These are phyloP conservation scores for Vishniacozyma victoriae DNA, from an alignment of 768 basidiomycete species.

Conservation along the genomic window DNA sequence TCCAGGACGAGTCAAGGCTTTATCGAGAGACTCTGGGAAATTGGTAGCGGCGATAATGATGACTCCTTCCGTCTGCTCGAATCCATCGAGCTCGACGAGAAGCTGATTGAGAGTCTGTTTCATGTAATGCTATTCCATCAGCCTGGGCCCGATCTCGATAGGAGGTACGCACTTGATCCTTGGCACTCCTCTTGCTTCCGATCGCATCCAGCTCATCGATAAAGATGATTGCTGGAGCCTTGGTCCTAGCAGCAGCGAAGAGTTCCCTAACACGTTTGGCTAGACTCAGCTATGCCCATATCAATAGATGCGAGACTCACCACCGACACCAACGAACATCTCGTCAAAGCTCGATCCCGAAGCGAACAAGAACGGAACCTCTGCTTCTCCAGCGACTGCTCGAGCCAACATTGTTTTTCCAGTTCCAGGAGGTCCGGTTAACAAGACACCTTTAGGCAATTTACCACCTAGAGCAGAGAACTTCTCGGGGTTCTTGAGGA, in stretches of 20 bases:
- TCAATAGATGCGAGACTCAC: slow-evolving; percentile 12
- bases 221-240: slow-evolving; percentile 94
- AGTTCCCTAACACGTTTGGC: slow-evolving; percentile 93
- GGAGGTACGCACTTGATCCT: slow-evolving; percentile 35
- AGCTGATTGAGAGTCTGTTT: slow-evolving; percentile 78
- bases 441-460: slow-evolving; percentile 84
- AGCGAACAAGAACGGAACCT: slow-evolving; percentile 94
- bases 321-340: slow-evolving; percentile 60
- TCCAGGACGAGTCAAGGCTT: slow-evolving; percentile 90
- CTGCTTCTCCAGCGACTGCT: slow-evolving; percentile 95
- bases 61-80: slow-evolving; percentile 80
- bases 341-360: slow-evolving; percentile 97
- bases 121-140: slow-evolving; percentile 55
- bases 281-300: neutral
- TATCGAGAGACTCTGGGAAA: slow-evolving; percentile 90
- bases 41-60: slow-evolving; percentile 92
- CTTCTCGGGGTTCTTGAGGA: slow-evolving; percentile 83
- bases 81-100: slow-evolving; percentile 95
- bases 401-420: slow-evolving; percentile 98
- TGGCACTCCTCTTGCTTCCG: slow-evolving; percentile 62
- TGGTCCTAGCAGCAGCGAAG: slow-evolving; percentile 87
- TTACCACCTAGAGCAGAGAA: slow-evolving; percentile 90
- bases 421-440: slow-evolving; percentile 57
- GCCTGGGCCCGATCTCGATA: slow-evolving; percentile 34
- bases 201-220: slow-evolving; percentile 95